A percentile compares a stretch with the other conserved stretches of the same genome.
Evolutionary conservation across 2,329 filamentous ascomycete species (phyloP).

Genomic region (Trichoderma sp.): DNA sequence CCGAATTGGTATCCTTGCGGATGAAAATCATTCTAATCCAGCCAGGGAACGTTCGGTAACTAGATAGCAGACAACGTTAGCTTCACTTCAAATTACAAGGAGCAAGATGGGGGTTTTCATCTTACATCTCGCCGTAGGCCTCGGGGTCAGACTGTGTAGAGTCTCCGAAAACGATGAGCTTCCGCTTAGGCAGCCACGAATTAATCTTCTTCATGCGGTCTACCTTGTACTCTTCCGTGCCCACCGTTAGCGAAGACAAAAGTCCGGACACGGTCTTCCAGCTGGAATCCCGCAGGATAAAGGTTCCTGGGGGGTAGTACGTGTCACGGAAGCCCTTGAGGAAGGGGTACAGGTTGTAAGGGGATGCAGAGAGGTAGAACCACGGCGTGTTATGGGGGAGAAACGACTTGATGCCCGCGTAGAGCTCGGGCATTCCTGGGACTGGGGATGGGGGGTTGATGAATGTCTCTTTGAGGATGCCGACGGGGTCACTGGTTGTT

Average conservation of each 20-base stretch:
- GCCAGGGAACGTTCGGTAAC: constrained; percentile 61
- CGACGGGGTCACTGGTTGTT: constrained; percentile 72
- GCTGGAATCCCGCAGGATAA: constrained; percentile 80
- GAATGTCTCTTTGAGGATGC: constrained; percentile 82
- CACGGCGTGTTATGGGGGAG: constrained; percentile 65
- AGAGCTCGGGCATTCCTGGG: constrained; percentile 80
- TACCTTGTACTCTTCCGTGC: constrained; percentile 83
- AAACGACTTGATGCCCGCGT: constrained; percentile 59
- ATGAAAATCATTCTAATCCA: constrained; percentile 87
- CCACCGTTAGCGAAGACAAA: constrained; percentile 73
- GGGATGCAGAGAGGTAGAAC: constrained; percentile 92
- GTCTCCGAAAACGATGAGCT: constrained; percentile 83
- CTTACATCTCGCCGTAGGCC: constrained; percentile 77
- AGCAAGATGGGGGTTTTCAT: not conserved
- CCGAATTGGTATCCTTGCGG: constrained; percentile 75
- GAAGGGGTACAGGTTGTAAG: constrained; percentile 92
- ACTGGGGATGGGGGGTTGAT: constrained; percentile 70
- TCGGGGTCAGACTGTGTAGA: constrained; percentile 91
- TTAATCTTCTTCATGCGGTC: constrained; percentile 76
- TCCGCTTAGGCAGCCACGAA: constrained; percentile 72
- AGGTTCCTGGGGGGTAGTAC: constrained; percentile 72
- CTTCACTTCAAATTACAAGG: not conserved
- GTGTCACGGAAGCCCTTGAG: constrained; percentile 69
- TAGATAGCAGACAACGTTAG: constrained; percentile 25
- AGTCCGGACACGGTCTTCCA: constrained; percentile 84